Evolutionary conservation across 140 eudicot genomes (phyloP).

Genomic region (Oenanthe javanica): DNA sequence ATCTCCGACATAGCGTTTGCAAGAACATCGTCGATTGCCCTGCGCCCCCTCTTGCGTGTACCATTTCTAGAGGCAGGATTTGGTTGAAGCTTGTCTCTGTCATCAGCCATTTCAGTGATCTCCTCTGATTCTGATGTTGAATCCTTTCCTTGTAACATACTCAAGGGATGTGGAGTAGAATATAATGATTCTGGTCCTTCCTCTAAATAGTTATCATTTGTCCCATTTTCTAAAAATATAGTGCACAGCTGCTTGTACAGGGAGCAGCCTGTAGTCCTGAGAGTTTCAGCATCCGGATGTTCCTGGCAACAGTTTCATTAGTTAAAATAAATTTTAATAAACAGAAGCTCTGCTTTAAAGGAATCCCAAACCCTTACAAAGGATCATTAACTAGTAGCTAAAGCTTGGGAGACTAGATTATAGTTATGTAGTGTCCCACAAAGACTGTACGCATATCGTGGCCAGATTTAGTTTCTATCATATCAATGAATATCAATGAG

Average conservation of each 20-base stretch:
- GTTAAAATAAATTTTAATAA: background rate
- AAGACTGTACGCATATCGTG: background rate
- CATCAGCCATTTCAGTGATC: constrained; percentile 19
- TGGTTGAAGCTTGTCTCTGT: constrained; percentile 14
- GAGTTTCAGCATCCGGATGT: constrained; percentile 50
- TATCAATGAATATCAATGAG: background rate
- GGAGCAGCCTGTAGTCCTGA: constrained; percentile 37
- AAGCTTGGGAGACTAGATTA: background rate
- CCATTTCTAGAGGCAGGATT: constrained; percentile 1
- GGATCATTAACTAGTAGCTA: background rate
- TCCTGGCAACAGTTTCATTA: constrained; percentile 26
- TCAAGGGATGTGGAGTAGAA: constrained; percentile 14
- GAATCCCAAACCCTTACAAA: background rate
- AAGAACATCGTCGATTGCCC: constrained; percentile 32
- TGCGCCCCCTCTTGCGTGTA: constrained; percentile 39
- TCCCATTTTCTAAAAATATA: constrained; percentile 27
- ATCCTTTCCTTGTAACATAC: constrained; percentile 4
- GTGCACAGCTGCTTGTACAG: constrained; percentile 37
- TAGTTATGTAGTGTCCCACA: background rate
- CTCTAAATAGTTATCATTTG: constrained; percentile 8
- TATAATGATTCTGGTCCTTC: constrained; percentile 9
- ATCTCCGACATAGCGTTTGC: constrained; percentile 45
- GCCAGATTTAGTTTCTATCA: background rate
- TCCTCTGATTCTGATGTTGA: constrained; percentile 35
- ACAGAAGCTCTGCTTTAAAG: background rate